Conservation (phyloP, 164 flowering plant genomes). For the Stephania cephalantha region DNA sequence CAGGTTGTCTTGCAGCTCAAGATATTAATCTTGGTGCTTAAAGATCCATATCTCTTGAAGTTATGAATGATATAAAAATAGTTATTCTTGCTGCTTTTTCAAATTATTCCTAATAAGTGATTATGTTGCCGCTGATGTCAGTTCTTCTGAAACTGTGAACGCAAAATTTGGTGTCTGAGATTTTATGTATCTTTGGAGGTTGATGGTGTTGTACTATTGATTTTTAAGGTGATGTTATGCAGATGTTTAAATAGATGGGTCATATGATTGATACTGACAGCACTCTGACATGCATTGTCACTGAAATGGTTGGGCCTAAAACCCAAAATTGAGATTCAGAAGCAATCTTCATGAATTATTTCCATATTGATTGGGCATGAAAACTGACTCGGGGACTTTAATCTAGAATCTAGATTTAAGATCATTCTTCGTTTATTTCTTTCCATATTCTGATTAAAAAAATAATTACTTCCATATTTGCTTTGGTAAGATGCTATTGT, state of each 20-base stretch:
- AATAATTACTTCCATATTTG: background rate
- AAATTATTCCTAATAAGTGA: too few relatives aligned
- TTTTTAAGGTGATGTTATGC: background rate
- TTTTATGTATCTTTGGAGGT: background rate
- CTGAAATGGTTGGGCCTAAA: background rate
- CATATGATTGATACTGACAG: background rate
- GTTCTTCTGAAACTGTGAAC: background rate
- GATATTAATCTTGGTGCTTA: too few relatives aligned
- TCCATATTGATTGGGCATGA: too few relatives aligned
- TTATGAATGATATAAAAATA: too few relatives aligned
- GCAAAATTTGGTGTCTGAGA: background rate
- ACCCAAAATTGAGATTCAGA: background rate
- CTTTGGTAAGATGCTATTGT: background rate
- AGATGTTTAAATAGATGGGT: background rate
- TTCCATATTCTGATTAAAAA: background rate
- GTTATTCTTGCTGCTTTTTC: too few relatives aligned
- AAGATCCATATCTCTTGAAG: too few relatives aligned
- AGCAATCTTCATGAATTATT: too few relatives aligned
- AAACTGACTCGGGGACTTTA: background rate
- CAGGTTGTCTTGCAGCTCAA: too few relatives aligned
- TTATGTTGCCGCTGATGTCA: background rate
- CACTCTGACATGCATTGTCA: background rate
- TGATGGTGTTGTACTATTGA: background rate
- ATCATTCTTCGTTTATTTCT: background rate
- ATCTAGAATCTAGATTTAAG: background rate